Conservation (phyloP, 495 filamentous ascomycete species). For the Niebla homalea region DNA sequence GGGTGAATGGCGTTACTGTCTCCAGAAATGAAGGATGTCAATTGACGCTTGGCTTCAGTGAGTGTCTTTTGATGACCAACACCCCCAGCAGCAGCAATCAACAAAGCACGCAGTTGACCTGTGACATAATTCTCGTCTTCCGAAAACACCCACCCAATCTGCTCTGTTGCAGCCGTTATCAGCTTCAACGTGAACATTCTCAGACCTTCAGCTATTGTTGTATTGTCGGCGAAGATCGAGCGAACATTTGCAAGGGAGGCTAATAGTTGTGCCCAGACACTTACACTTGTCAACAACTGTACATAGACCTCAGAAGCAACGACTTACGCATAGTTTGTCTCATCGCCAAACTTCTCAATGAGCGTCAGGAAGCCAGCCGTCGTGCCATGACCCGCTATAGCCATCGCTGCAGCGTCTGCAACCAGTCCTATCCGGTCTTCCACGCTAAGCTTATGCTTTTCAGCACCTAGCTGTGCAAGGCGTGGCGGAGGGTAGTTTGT, state of each 20-base stretch:
- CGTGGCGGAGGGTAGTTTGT: slow-evolving; percentile 78
- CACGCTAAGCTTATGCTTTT: slow-evolving; percentile 55
- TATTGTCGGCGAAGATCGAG: slow-evolving; percentile 49
- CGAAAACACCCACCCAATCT: slow-evolving; percentile 73
- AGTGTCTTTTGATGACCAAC: slow-evolving; percentile 59
- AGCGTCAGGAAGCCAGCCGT: slow-evolving; percentile 70
- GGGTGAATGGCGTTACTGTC: slow-evolving; percentile 61
- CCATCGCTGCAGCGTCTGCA: slow-evolving; percentile 83
- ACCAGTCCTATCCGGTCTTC: slow-evolving; percentile 87
- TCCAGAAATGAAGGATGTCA: slow-evolving; percentile 57
- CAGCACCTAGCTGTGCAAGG: slow-evolving; percentile 63
- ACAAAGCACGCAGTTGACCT: slow-evolving; percentile 62
- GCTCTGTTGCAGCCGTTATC: slow-evolving; percentile 54
- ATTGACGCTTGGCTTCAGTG: slow-evolving; percentile 58
- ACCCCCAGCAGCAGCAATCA: slow-evolving; percentile 60
- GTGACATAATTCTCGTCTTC: slow-evolving; percentile 68
- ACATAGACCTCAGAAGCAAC: neutral
- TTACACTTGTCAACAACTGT: slow-evolving; percentile 18
- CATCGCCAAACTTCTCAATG: slow-evolving; percentile 65
- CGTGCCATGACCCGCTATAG: slow-evolving; percentile 69
- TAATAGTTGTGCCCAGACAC: slow-evolving; percentile 75
- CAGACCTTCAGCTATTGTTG: slow-evolving; percentile 46
- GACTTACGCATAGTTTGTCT: slow-evolving; percentile 61
- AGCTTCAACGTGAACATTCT: slow-evolving; percentile 62
- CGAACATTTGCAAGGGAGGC: slow-evolving; percentile 52